Evolutionary conservation across 2,329 filamentous ascomycete species (phyloP), one percentile per base, ranked within the genome.

Genomic region (Aspergillus fijiensis): DNA sequence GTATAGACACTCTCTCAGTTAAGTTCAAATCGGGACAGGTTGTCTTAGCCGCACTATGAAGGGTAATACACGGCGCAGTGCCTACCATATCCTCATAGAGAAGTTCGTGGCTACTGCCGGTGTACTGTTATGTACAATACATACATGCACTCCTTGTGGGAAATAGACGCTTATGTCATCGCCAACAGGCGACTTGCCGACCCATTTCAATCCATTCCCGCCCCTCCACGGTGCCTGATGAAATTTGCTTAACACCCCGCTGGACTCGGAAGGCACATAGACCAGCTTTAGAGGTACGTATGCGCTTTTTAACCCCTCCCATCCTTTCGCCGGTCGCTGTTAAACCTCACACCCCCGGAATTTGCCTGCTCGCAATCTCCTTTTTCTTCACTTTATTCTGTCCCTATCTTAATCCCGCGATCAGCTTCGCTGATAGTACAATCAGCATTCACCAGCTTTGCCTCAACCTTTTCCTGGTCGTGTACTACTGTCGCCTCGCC

Each of bases 201-300:
- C 59, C 63, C 56, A 57, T 60, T 63, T 60, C 25, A 29, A 19
- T 55, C 59, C 57, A 57, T 51, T 62, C 64, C 60, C 65, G 62
- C 61, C 68, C 68, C 71, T 69, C 72, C 72, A 74, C 71, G 67
- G 68, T 72, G 68, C 71, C 70, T 70, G 69, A 71, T 67, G 70
- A 73, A 72, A 69, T 72, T 74, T 73, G 67, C 68, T 71, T 58
- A 65, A 64, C 65, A 68, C 65, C 66, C 66, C 67, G 70, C 66
- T 69, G 64, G 66, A 72, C 63, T 71, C 63, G 58, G 59, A 69
- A 64, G 63, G 65, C 59, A 65, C 58, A 60, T 59, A 57, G 59
- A 68, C 61, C 60, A 67, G 65, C 61, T 59, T 61, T 51, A 29
- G 57, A 68, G 66, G 68, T 70, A 70, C 49, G 68, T 64, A 48